phyloP scores from a whole-genome alignment of 345 rosid species.

The Corchorus olitorius region DNA sequence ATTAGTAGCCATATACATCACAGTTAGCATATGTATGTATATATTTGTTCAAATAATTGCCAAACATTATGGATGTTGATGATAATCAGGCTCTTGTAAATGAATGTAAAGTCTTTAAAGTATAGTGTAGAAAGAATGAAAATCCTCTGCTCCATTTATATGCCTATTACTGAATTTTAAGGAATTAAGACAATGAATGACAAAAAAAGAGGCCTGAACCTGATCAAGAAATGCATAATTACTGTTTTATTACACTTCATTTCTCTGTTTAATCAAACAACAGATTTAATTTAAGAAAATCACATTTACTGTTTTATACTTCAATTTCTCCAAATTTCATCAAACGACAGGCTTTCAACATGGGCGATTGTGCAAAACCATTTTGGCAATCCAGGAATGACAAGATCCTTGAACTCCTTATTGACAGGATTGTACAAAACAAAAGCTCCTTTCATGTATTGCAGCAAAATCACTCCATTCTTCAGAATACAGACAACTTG shows the following conservation, averaged over 20 bases:
- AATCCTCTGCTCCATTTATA: too few relatives aligned
- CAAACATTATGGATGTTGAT: background rate
- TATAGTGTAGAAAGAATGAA: too few relatives aligned
- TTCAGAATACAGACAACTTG: constrained; percentile 6
- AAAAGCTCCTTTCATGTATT: background rate
- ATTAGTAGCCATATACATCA: too few relatives aligned
- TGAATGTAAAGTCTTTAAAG: background rate
- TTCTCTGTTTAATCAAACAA: too few relatives aligned
- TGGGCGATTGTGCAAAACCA: constrained; percentile 16
- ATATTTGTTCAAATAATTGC: background rate
- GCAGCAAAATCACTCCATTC: constrained; percentile 19
- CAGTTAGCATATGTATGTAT: too few relatives aligned
- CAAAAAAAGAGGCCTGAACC: too few relatives aligned
- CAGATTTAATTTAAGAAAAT: background rate
- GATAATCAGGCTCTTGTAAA: background rate
- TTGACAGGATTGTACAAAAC: constrained; percentile 9
- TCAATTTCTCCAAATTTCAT: background rate
- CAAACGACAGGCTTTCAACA: background rate
- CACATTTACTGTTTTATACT: background rate
- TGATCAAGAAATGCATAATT: too few relatives aligned
- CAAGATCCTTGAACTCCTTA: constrained; percentile 10
- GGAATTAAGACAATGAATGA: too few relatives aligned
- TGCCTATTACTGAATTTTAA: too few relatives aligned
- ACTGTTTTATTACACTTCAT: too few relatives aligned
- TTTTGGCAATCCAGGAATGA: constrained; percentile 11